Conservation (phyloP, 768 basidiomycete genomes). For the Lactifluus volemus region DNA sequence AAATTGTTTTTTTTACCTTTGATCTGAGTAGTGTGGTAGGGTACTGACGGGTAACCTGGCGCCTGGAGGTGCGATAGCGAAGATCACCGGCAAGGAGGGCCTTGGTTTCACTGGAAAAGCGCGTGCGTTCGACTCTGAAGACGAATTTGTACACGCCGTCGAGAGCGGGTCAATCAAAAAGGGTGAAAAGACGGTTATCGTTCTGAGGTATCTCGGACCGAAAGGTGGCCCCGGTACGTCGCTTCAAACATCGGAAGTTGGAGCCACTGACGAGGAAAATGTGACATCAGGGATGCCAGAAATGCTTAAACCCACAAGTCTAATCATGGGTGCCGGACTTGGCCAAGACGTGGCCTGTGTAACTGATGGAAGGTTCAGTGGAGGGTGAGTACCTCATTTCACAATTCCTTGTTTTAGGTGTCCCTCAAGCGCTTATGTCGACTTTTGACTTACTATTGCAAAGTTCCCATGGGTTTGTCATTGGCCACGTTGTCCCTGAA, state of each 20-base stretch:
- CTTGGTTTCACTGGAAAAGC: slow-evolving; percentile 86
- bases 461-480: slow-evolving; percentile 93
- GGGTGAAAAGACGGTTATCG: slow-evolving; percentile 94
- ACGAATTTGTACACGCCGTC: slow-evolving; percentile 79
- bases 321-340: slow-evolving; percentile 98
- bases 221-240: slow-evolving; percentile 87
- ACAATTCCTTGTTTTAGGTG: not conserved
- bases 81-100: slow-evolving; percentile 96
- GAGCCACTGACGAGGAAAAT: not conserved
- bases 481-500: slow-evolving; percentile 96
- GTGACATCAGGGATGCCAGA: slow-evolving; percentile 82
- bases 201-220: slow-evolving; percentile 92
- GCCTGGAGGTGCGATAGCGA: slow-evolving; percentile 91
- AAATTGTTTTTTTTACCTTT: not conserved
- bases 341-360: slow-evolving; percentile 94
- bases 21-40: slow-evolving; percentile 31
- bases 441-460: slow-evolving; percentile 2
- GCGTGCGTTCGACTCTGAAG: slow-evolving; percentile 86
- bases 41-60: slow-evolving; percentile 90
- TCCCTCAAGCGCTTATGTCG: slow-evolving; percentile 12
- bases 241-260: not conserved
- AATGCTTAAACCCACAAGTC: slow-evolving; percentile 96
- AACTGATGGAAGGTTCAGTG: slow-evolving; percentile 96
- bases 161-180: slow-evolving; percentile 82
- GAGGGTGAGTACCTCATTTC: slow-evolving; percentile 57